Evolutionary conservation across 495 filamentous ascomycete genomes (phyloP).

Genomic region (Talaromyces proteolyticus): DNA sequence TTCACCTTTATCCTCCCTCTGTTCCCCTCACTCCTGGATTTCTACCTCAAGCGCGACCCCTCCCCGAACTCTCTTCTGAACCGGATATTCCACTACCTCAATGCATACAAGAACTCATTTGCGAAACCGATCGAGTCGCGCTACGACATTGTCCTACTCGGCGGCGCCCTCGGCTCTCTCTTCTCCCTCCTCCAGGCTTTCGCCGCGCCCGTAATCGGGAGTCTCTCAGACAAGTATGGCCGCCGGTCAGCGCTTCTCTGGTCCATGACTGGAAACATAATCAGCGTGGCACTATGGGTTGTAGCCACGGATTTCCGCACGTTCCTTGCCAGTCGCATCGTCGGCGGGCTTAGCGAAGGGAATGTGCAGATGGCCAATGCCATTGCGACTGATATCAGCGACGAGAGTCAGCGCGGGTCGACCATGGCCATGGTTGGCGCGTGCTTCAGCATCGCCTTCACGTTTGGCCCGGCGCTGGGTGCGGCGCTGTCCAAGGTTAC

Average conservation of each 20-base stretch:
- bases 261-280: slow-evolving; percentile 92
- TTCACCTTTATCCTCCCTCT: slow-evolving; percentile 98
- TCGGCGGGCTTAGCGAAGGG: slow-evolving; percentile 91
- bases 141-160: slow-evolving; percentile 95
- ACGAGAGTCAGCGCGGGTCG: slow-evolving; percentile 69
- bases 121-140: slow-evolving; percentile 87
- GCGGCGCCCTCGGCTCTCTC: slow-evolving; percentile 86
- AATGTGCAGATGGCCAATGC: slow-evolving; percentile 96
- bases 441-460: slow-evolving; percentile 97
- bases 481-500: slow-evolving; percentile 72
- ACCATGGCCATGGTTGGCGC: slow-evolving; percentile 95
- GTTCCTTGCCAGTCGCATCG: slow-evolving; percentile 84
- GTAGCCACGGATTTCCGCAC: slow-evolving; percentile 89
- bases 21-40: slow-evolving; percentile 88
- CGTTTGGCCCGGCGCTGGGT: slow-evolving; percentile 87
- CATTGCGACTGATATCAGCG: slow-evolving; percentile 94
- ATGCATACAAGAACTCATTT: slow-evolving; percentile 93
- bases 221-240: slow-evolving; percentile 82
- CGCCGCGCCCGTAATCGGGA: slow-evolving; percentile 86
- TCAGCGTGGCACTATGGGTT: slow-evolving; percentile 91
- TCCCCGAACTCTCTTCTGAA: slow-evolving; percentile 60
- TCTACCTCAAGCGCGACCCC: slow-evolving; percentile 72
- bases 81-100: slow-evolving; percentile 73
- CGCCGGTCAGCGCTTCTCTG: slow-evolving; percentile 82
- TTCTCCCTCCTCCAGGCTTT: slow-evolving; percentile 93